Evolutionary conservation across 495 filamentous ascomycete genomes (phyloP), one percentile per base, ranked within the genome.

Genomic region (Immersiella caudata): DNA sequence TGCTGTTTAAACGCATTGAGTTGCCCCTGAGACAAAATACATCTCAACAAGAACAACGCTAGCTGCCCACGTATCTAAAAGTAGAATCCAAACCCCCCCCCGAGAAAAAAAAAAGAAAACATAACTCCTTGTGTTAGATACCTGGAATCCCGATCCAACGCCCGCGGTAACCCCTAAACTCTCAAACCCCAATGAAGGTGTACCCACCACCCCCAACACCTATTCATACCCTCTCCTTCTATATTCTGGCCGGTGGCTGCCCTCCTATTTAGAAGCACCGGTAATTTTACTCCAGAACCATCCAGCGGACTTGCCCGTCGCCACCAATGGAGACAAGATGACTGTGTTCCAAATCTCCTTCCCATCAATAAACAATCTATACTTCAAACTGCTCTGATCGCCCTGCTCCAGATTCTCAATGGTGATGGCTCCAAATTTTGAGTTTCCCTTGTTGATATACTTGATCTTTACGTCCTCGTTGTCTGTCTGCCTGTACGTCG

Each of bases 391-490:
- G 65, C 85, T 84, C 69, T 89, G 85, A 62, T 83, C 81, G 25
- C 80, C 80, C 11, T 81, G 79, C n/a, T 86, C 83, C 27, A 82
- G 80, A 49, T 87, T 87, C 62, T 88, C 86, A 55, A 99, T 93
- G 29, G 93, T 90, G n/a, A 99, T 84, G 0, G 91, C 88, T 0
- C 94, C 94, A 73, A 96, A 94, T 75, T 99, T 99, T 60, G 86
- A 90, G 73, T 96, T 95, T 0, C 95, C 95, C 72, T 88, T 85
- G 0, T 95, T 91, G 26, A 92, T 85, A 69, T 97, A 91, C 85
- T 96, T 94, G 60, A 97, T 83, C 66, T 85, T 75, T 6, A 94
- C 83, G 75, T 97, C 94, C 68, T 93, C 90, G 0, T 84, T 79
- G 72, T 95, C 93, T 1, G 81, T 87, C 76, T 96, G 91, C 50